Evolutionary conservation across 2,329 filamentous ascomycete genomes (phyloP), one percentile per base, ranked within the genome.

Genomic region (Xenoacremonium recifei): DNA sequence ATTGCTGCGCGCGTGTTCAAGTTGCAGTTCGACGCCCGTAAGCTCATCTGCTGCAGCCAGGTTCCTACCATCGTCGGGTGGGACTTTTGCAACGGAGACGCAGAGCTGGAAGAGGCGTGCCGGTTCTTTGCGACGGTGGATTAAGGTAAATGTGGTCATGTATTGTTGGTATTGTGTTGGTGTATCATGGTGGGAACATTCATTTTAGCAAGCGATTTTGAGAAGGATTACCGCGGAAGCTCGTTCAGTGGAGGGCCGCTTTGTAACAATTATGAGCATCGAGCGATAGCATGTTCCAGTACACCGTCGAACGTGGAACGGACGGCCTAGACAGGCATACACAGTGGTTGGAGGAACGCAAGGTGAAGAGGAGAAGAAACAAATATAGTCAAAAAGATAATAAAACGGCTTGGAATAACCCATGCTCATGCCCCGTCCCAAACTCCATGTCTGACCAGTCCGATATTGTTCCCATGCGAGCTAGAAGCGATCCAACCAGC

Each of bases 31-130:
- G 93, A 99, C 61, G 88, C 90, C 1, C 80, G 90, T 17, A 84
- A 91, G 55, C 95, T 99, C 53, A 86, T 99, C 40, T 96, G 91
- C 69, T 96, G 92, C 62, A 93, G 87, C 50, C 91, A 97, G 64
- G 89, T 93, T 42, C 84, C 84, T 29, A 82, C 86, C 13, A 97
- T 99, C 59, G 89, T 97, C 1, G 93, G 91, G 0, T 99, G 93
- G 93, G 93, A 99, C 65, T 99, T 97, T 74, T 93, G 90, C 45
- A 89, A 90, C 53, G 85, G 82, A 4, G 91, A 99, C 51, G 67
- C 78, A 41, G 86, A 95, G 54, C 78, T 96, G 39, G 80, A 89
- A 41, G 84, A 88, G 60, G 87, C 85, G 6, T 81, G 82, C 50
- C 77, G 79, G 25, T 95, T 95, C 60, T 96, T 95, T 62, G 82